Evolutionary conservation across 331 rosid genomes (phyloP), one percentile per base, ranked within the genome.

Genomic region (Quercus tomentella): DNA sequence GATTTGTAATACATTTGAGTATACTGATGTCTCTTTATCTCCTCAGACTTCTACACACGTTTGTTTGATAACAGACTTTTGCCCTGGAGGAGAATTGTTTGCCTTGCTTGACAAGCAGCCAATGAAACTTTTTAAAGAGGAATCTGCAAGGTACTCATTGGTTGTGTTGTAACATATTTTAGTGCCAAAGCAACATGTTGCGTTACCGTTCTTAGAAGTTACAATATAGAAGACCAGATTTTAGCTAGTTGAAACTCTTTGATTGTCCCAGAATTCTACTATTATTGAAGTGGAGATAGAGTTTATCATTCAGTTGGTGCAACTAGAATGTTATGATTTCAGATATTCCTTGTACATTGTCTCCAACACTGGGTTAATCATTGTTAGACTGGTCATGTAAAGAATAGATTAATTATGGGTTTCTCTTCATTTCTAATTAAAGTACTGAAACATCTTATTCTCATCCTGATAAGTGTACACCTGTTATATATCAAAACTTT

Each of bases 101-200:
- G 90, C 96, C 49, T 87, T 95, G 88, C 96, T 95, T 72, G 99
- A 95, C 84, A 90, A 83, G 85, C 99, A 95, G 79, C 98, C 99
- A 1, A 85, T 91, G 98, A 95, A 95, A 84, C 76, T 87, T 77
- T 88, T 95, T 75, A 93, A 72, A 74, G 99, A 95, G 88, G 99
- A 93, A 56, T 86, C 94, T 51, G 96, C 99, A 28, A 93, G 99
- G 99, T 96, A 77, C 75, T 72, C 77, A 56, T 28, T n/a, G 22
- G 43, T 73, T 41, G 21, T 52, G 60, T 41, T 62, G 17, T 60
- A 25, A 54, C 57, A 54, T 73, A 54, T 71, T 69, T 63, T 26
- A 22, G 70, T 17, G 1, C 49, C 52, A 58, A 66, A 79, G 57
- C 33, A 41, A 54, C 69, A 35, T 23, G 26, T 28, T 15, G 77